Evolutionary conservation across 768 basidiomycete genomes (phyloP), one percentile per base, ranked within the genome.

Genomic region (Mycena crocata): DNA sequence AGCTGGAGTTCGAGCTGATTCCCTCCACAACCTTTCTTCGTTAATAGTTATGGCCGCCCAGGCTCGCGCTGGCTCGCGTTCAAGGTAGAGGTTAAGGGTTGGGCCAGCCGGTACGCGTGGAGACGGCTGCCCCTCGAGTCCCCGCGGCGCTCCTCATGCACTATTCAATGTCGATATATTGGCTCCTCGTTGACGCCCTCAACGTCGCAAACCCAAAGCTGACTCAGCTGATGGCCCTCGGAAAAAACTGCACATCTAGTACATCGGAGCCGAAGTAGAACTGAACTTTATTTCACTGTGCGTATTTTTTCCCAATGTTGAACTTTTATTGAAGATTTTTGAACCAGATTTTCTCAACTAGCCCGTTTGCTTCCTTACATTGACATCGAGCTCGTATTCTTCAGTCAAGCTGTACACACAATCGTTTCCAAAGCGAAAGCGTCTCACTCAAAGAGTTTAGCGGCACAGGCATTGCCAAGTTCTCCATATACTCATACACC

Each of bases 41-140:
- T 67, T 64, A 31, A n/a, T n/a, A n/a, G n/a, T n/a, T n/a, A n/a
- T n/a, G n/a, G n/a, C n/a, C n/a, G n/a, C n/a, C 66, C 39, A 69
- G 71, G 34, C 10, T 67, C 62, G 28, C 52, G 69, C 15, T 69
- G 75, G 62, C 73, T 79, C 0, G 67, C 49, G 48, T 73, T 76
- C 9, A 75, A 68, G 49, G 74, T 72, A 14, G 73, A 73, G 15
- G 62, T 72, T 28, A 56, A 34, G 19, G 77, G 78, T 72, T 84
- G 84, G 83, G 77, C 77, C 40, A 78, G 77, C 26, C 85, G 83
- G 81, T 78, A 84, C 64, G 60, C 74, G 31, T 84, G 82, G 83
- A 75, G 83, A 34, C 74, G 76, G 46, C 62, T 84, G 35, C 72
- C 82, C 32, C 71, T 79, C 49, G 77, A 76, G 34, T 83, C 83